These are phyloP conservation scores for Lactifluus subvellereus DNA, from an alignment of 768 basidiomycete genomes.

Conservation along the genomic window DNA sequence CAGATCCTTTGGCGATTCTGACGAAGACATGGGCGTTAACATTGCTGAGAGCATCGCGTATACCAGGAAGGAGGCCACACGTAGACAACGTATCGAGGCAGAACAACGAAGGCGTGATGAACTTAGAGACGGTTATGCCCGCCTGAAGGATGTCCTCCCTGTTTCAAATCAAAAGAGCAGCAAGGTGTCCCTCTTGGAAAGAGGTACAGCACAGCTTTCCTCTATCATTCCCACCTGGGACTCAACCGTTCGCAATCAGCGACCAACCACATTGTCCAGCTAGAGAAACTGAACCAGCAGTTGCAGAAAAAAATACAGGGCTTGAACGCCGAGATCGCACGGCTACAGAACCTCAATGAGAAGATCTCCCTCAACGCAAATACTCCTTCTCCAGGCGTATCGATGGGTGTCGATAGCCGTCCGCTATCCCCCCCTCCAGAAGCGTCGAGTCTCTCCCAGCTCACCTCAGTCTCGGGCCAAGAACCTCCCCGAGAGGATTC, in stretches of 20 bases:
- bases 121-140: conserved; percentile 83
- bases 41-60: conserved; percentile 68
- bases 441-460: conserved; percentile 39
- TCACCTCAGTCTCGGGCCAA: conserved; percentile 53
- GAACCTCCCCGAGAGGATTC: conserved; percentile 61
- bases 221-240: conserved; percentile 5
- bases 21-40: conserved; percentile 57
- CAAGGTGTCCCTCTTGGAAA: conserved; percentile 82
- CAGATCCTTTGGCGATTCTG: conserved; percentile 68
- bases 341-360: conserved; percentile 74
- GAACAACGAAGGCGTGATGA: conserved; percentile 86
- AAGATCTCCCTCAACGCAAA: conserved; percentile 67
- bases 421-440: conserved; percentile 66
- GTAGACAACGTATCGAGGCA: conserved; percentile 82
- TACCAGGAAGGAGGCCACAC: conserved; percentile 77
- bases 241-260: conserved; percentile 38
- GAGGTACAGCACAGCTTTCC: conserved; percentile 47
- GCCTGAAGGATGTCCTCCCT: conserved; percentile 82
- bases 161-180: conserved; percentile 87
- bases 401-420: conserved; percentile 40
- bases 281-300: conserved; percentile 69
- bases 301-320: conserved; percentile 61
- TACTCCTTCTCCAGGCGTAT: conserved; percentile 47
- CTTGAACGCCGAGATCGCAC: conserved; percentile 62
- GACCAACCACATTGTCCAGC: conserved; percentile 67